Conservation (phyloP, 2,329 filamentous ascomycete genomes). For the Rhinocladiella mackenziei region DNA sequence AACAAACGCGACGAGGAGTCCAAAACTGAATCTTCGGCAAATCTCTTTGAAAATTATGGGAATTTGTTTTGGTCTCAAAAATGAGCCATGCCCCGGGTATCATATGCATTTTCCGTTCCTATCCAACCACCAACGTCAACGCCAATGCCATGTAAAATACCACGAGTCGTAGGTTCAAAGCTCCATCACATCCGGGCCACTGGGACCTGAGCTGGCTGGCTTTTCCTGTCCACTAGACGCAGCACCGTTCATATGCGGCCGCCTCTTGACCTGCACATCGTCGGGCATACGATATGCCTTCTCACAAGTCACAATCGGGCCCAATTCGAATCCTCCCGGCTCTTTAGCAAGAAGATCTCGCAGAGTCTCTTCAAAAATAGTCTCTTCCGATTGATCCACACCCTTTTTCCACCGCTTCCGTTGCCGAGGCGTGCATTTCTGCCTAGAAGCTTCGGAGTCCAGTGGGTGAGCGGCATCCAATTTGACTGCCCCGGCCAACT, state of each 20-base stretch:
- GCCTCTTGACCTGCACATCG: conserved; percentile 34
- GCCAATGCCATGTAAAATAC: conserved; percentile 23
- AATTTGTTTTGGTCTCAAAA: conserved; percentile 25
- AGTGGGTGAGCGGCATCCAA: conserved; percentile 41
- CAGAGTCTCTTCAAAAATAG: conserved; percentile 55
- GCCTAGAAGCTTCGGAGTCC: conserved; percentile 35
- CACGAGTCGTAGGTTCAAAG: conserved; percentile 10
- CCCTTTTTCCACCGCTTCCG: conserved; percentile 24
- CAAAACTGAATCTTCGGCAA: too few relatives aligned
- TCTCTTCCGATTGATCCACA: conserved; percentile 38
- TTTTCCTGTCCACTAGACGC: conserved; percentile 29
- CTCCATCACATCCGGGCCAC: conserved; percentile 12
- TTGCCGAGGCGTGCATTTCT: conserved; percentile 36
- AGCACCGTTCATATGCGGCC: conserved; percentile 18
- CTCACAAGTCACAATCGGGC: conserved; percentile 58
- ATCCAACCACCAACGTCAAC: conserved; percentile 24
- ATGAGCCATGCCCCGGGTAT: conserved; percentile 23
- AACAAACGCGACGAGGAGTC: too few relatives aligned
- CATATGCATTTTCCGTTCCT: conserved; percentile 14
- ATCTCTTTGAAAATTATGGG: conserved; percentile 13
- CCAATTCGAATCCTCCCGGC: conserved; percentile 40
- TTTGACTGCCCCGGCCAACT: conserved; percentile 51
- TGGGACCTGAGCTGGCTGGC: conserved; percentile 21
- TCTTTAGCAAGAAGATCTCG: conserved; percentile 45
- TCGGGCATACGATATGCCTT: conserved; percentile 51